These are phyloP conservation scores for Mallotus repandus DNA, from an alignment of 441 rosid genomes.

Conservation along the genomic window DNA sequence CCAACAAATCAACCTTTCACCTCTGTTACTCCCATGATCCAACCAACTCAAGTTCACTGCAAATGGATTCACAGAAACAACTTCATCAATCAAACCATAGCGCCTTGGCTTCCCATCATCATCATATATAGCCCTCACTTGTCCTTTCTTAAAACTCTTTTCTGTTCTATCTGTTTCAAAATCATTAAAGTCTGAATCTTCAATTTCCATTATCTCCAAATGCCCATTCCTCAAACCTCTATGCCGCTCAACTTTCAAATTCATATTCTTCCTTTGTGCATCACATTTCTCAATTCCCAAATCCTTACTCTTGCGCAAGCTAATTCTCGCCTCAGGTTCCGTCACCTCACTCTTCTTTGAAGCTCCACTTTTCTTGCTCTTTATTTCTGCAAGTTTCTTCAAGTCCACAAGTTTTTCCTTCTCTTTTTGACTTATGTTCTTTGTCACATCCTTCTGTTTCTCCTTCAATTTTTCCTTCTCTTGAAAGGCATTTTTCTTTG, in stretches of 20 bases:
- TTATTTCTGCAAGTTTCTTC: conserved; percentile 14
- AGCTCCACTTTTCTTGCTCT: conserved; percentile 21
- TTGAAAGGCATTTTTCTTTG: conserved; percentile 31
- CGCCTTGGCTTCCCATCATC: conserved; percentile 67
- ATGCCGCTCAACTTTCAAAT: conserved; percentile 17
- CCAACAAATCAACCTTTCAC: conserved; percentile 48
- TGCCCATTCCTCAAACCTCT: conserved; percentile 26
- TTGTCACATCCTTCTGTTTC: conserved; percentile 20
- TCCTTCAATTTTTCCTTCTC: conserved; percentile 35
- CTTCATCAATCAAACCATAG: conserved; percentile 79
- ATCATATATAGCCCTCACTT: conserved; percentile 76
- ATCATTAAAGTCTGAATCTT: conserved; percentile 56
- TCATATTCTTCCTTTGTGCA: conserved; percentile 23
- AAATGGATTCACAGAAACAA: conserved; percentile 71
- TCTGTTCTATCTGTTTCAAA: conserved; percentile 64
- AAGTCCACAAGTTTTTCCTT: conserved; percentile 22
- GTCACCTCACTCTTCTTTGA: conserved; percentile 30
- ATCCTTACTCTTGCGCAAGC: conserved; percentile 25
- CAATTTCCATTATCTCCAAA: conserved; percentile 35
- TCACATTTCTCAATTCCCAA: conserved; percentile 23
- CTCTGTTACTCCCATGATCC: conserved; percentile 44
- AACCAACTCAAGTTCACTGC: conserved; percentile 66
- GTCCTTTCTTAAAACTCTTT: conserved; percentile 77
- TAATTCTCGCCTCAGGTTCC: conserved; percentile 27
- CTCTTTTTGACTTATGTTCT: conserved; percentile 23